Conservation (phyloP, 1,139 yeast species). For the Sugiyamaella novakii region DNA sequence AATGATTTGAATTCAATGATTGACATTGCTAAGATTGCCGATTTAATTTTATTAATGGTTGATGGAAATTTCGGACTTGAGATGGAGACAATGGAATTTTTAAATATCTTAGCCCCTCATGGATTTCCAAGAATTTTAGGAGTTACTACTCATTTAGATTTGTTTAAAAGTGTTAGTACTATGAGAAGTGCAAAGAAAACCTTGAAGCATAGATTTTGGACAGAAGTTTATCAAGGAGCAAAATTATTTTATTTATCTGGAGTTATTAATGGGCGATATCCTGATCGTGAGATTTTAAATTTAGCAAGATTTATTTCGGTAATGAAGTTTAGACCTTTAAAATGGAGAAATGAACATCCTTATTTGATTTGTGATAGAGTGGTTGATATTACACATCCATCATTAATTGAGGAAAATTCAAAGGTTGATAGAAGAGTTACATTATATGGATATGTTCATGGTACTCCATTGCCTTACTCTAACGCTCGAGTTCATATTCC, state of each 20-base stretch:
- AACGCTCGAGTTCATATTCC: constrained; percentile 89
- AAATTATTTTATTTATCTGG: constrained; percentile 93
- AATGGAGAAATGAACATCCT: constrained; percentile 99
- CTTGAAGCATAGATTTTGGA: constrained; percentile 95
- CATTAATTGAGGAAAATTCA: constrained; percentile 70
- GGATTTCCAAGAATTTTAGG: constrained; percentile 99
- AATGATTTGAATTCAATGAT: constrained; percentile 95
- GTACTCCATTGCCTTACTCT: constrained; percentile 77
- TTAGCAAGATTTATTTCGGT: constrained; percentile 91
- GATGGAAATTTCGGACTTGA: constrained; percentile 99
- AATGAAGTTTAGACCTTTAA: constrained; percentile 96
- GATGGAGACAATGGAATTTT: constrained; percentile 99
- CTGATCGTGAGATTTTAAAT: constrained; percentile 92
- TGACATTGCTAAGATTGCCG: constrained; percentile 95
- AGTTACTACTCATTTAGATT: constrained; percentile 91
- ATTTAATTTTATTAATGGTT: constrained; percentile 79
- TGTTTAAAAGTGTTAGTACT: constrained; percentile 87
- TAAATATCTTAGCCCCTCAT: constrained; percentile 94
- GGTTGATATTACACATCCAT: constrained; percentile 95
- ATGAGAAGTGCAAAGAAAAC: constrained; percentile 90
- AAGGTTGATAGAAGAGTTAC: constrained; percentile 90
- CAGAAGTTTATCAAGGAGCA: constrained; percentile 98
- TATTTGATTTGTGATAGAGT: constrained; percentile 88
- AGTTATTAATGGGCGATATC: constrained; percentile 95
- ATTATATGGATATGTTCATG: constrained; percentile 91